Base-by-base conservation (phyloP, 306 rosid species). In the Comarum palustre region DNA sequence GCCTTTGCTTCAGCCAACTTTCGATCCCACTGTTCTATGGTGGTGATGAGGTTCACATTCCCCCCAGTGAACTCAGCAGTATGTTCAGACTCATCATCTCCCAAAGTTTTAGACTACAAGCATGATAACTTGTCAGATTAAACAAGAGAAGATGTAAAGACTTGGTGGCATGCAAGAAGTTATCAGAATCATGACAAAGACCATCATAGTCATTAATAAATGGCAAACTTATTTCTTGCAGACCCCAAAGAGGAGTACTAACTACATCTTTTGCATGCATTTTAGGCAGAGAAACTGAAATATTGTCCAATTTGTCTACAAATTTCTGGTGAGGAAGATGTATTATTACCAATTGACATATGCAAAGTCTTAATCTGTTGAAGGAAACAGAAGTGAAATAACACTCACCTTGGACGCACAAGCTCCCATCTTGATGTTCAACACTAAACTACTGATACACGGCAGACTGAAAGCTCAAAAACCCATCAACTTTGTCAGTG, bases 1-100 rank as follows among this genome's bases (percentile, higher is more conserved):
- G 73, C 89, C 73, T 63, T 84, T 70, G 99, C 97, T 88, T 94
- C 97, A 83, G 79, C 95, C 88, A 94, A 10, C 85, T 88, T 88
- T 80, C 84, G 88, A 25, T 91, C 95, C 99, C 99, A 94, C 58
- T 80, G 47, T 83, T 94, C 99, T 75, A 69, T 69, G 74, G 92
- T 85, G 78, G 87, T 85, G 80, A 94, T 85, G 76, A 91, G 86
- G 76, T 79, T 77, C 78, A 94, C 95, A 62, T 91, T 94, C 27
- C 89, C 97, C 25, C 83, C 66, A 54, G 90, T 80, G 79, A 88
- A 89, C 69, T 89, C 93, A 73, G 76, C 83, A 55, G 79, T 47
- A 58, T 89, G 84, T 48, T 88, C 97, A 77, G 92, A 83, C 19
- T 81, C 94, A 9, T 77, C 69, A 24, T 77, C 69, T 47, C 75